Conservation (phyloP, 2,329 filamentous ascomycete genomes). For the Calcarisporium arbuscula region DNA sequence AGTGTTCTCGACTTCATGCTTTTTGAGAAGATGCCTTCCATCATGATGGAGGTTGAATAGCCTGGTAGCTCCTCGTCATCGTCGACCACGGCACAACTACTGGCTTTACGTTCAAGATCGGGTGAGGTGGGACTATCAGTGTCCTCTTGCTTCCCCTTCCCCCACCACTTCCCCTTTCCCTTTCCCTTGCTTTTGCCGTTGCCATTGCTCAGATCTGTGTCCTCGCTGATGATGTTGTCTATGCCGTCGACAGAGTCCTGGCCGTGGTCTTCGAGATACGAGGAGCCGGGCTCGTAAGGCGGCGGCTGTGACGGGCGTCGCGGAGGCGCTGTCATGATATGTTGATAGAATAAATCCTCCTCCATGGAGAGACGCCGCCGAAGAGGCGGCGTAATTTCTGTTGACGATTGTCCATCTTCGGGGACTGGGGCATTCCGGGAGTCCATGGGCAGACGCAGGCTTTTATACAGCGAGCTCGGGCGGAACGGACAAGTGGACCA, state of each 20-base stretch:
- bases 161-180: not conserved
- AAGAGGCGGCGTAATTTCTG: slow-evolving; percentile 26
- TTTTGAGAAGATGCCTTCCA: slow-evolving; percentile 54
- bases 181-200: slow-evolving; percentile 5
- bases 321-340: slow-evolving; percentile 40
- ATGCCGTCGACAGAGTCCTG: slow-evolving; percentile 4
- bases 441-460: slow-evolving; percentile 25
- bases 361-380: slow-evolving; percentile 47
- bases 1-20: slow-evolving; percentile 60
- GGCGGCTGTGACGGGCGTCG: slow-evolving; percentile 41
- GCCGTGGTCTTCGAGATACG: slow-evolving; percentile 12
- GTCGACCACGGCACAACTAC: not conserved
- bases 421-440: slow-evolving; percentile 20
- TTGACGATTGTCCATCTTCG: slow-evolving; percentile 27
- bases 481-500: slow-evolving; percentile 6
- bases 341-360: slow-evolving; percentile 47
- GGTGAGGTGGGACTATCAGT: too few relatives aligned
- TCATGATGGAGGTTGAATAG: slow-evolving; percentile 50
- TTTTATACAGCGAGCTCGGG: slow-evolving; percentile 11
- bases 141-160: not conserved
- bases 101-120: too few relatives aligned
- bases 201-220: slow-evolving; percentile 8
- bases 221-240: too few relatives aligned
- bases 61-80: slow-evolving; percentile 33
- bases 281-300: slow-evolving; percentile 27